A percentile compares a stretch with the other conserved stretches of the same genome.
Conservation (phyloP, 352 stramenopile genomes). For the Phytophthora uliginosa region DNA sequence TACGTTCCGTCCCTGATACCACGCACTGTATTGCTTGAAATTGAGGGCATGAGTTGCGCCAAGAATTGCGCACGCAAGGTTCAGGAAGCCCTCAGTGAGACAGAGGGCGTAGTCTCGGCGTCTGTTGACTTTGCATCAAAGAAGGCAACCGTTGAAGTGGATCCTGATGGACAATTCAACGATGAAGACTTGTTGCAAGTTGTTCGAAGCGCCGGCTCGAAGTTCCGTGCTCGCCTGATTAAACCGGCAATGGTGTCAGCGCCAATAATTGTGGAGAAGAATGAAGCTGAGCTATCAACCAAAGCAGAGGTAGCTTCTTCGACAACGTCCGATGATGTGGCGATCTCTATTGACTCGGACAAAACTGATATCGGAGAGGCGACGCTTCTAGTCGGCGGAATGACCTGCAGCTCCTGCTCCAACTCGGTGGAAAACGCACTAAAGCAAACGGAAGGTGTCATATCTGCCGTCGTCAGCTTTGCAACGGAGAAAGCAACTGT, state of each 20-base stretch:
- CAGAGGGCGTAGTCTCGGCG: constrained; percentile 72
- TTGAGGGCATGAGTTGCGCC: constrained; percentile 76
- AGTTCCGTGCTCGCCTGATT: constrained; percentile 36
- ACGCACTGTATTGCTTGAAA: constrained; percentile 57
- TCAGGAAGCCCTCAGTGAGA: constrained; percentile 62
- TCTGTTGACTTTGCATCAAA: constrained; percentile 78
- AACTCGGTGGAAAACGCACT: constrained; percentile 93
- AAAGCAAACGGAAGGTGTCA: constrained; percentile 78
- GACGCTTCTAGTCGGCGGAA: constrained; percentile 83
- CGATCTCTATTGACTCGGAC: constrained; percentile 50
- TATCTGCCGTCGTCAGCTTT: constrained; percentile 86
- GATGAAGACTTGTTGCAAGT: constrained; percentile 68
- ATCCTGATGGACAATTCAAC: constrained; percentile 64
- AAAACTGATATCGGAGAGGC: constrained; percentile 73
- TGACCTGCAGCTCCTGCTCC: constrained; percentile 95
- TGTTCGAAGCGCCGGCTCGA: constrained; percentile 43
- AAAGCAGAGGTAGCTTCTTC: constrained; percentile 20
- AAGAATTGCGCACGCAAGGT: constrained; percentile 83
- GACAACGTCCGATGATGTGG: constrained; percentile 37
- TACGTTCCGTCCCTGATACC: constrained; percentile 39
- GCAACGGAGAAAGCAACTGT: constrained; percentile 89
- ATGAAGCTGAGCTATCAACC: constrained; percentile 1
- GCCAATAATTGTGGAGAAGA: background rate
- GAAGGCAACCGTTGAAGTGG: constrained; percentile 68
- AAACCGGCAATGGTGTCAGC: constrained; percentile 6